Conservation (phyloP, 768 basidiomycete genomes). For the Trametes coccinea region DNA sequence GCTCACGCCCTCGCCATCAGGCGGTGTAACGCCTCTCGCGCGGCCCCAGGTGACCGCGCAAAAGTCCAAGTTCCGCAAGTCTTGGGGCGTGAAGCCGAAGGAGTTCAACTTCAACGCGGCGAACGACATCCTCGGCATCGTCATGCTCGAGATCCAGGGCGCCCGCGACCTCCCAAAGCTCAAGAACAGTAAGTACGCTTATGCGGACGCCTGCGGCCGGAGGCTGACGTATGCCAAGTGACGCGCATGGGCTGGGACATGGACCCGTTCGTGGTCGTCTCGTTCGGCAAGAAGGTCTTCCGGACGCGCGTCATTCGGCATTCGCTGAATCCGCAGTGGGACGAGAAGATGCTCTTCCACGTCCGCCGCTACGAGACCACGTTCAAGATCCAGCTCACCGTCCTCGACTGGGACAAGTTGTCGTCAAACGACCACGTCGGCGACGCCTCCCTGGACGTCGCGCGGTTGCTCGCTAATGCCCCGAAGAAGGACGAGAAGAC, state of each 20-base stretch:
- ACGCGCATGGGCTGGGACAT: slow-evolving; percentile 91
- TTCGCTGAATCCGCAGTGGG: slow-evolving; percentile 85
- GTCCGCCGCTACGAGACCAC: slow-evolving; percentile 83
- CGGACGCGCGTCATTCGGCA: slow-evolving; percentile 87
- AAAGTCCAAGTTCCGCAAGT: slow-evolving; percentile 42
- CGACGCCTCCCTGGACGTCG: slow-evolving; percentile 69
- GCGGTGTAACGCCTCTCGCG: slow-evolving; percentile 24
- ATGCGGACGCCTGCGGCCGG: neutral
- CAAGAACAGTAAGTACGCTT: slow-evolving; percentile 71
- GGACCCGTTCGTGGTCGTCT: slow-evolving; percentile 96
- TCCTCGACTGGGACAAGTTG: slow-evolving; percentile 97
- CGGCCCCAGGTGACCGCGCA: slow-evolving; percentile 23
- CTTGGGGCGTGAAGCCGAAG: slow-evolving; percentile 40
- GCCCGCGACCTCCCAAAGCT: slow-evolving; percentile 84
- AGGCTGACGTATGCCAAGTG: slow-evolving; percentile 45
- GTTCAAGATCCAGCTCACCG: slow-evolving; percentile 76
- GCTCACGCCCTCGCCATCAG: slow-evolving; percentile 18
- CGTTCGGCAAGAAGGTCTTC: slow-evolving; percentile 97
- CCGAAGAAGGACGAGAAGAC: slow-evolving; percentile 51
- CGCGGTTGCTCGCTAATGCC: slow-evolving; percentile 54
- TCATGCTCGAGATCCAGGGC: slow-evolving; percentile 87
- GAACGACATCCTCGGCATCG: slow-evolving; percentile 90
- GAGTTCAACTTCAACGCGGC: slow-evolving; percentile 63
- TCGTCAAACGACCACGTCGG: slow-evolving; percentile 88
- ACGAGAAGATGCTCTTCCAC: slow-evolving; percentile 95